These are phyloP conservation scores for Talaromyces verruculosus DNA, from an alignment of 2,329 filamentous ascomycete species.

Conservation along the genomic window DNA sequence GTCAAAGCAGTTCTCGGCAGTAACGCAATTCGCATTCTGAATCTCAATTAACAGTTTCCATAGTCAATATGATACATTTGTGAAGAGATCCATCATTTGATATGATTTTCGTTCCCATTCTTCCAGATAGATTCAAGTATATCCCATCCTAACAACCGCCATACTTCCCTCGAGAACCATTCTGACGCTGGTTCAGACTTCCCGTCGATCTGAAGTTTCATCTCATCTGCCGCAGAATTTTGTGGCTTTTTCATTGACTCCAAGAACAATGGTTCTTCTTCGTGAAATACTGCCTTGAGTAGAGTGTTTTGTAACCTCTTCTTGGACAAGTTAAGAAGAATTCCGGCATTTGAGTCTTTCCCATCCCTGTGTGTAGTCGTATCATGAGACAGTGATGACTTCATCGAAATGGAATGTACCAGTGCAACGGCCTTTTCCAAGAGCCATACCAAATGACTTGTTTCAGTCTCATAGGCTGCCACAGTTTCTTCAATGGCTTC, in stretches of 20 bases:
- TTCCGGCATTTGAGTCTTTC: neutral
- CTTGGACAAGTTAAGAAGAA: slow-evolving; percentile 29
- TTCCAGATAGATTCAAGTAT: slow-evolving; percentile 27
- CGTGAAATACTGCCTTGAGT: slow-evolving; percentile 43
- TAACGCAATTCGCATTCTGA: slow-evolving; percentile 47
- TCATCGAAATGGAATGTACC: slow-evolving; percentile 24
- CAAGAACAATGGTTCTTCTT: slow-evolving; percentile 34
- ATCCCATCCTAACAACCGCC: slow-evolving; percentile 61
- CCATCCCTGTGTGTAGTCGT: neutral
- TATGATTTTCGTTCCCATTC: slow-evolving; percentile 8
- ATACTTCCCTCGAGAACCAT: slow-evolving; percentile 59
- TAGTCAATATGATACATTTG: neutral
- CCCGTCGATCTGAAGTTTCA: neutral
- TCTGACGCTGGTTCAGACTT: slow-evolving; percentile 41
- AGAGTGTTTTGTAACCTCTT: slow-evolving; percentile 43
- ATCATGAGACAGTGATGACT: slow-evolving; percentile 16
- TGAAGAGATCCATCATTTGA: neutral
- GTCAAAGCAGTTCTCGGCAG: slow-evolving; percentile 43
- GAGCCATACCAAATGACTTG: slow-evolving; percentile 38
- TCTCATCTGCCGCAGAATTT: slow-evolving; percentile 24
- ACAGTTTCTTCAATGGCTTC: slow-evolving; percentile 28
- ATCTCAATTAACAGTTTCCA: slow-evolving; percentile 30
- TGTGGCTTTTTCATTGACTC: slow-evolving; percentile 22
- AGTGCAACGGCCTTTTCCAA: slow-evolving; percentile 33
- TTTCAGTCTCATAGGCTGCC: slow-evolving; percentile 34